These are phyloP conservation scores for Athelia sp. DNA, from an alignment of 1,284 basidiomycete species.

Conservation along the genomic window DNA sequence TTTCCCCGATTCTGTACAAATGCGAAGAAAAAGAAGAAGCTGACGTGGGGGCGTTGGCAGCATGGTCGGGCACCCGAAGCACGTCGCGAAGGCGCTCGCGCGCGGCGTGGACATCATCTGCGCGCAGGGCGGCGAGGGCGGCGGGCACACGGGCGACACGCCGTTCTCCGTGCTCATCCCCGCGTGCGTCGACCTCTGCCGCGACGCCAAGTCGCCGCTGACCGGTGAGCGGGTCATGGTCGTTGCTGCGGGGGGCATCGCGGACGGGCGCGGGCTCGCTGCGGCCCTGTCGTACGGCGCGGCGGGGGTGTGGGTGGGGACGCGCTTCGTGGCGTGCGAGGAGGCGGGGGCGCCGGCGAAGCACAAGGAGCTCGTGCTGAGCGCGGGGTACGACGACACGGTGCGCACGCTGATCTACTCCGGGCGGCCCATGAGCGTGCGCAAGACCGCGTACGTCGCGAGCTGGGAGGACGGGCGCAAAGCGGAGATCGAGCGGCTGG, in stretches of 20 bases:
- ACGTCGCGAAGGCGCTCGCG: slow-evolving; percentile 75
- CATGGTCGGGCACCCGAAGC: slow-evolving; percentile 91
- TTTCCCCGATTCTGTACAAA: not conserved
- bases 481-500: slow-evolving; percentile 54
- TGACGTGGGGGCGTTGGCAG: slow-evolving; percentile 27
- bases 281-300: slow-evolving; percentile 79
- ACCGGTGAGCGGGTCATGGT: slow-evolving; percentile 76
- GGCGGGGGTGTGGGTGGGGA: slow-evolving; percentile 85
- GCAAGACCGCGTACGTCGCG: slow-evolving; percentile 71
- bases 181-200: slow-evolving; percentile 74
- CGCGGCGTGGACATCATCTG: slow-evolving; percentile 86
- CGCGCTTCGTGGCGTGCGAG: slow-evolving; percentile 81
- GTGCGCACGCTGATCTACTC: slow-evolving; percentile 74
- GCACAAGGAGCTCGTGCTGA: slow-evolving; percentile 71
- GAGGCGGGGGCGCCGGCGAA: slow-evolving; percentile 79
- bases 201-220: slow-evolving; percentile 54
- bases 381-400: slow-evolving; percentile 69
- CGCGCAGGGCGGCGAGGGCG: slow-evolving; percentile 75
- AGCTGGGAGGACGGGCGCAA: slow-evolving; percentile 63
- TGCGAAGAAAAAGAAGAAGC: too few relatives aligned
- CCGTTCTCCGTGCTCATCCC: slow-evolving; percentile 76
- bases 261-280: slow-evolving; percentile 79
- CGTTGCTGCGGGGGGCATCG: slow-evolving; percentile 81
- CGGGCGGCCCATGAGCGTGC: slow-evolving; percentile 80
- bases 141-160: slow-evolving; percentile 75